A percentile compares a stretch with the other conserved stretches of the same genome.
Evolutionary conservation across 169 alveolate genomes (phyloP).

Genomic region (Eimeria falciformis): DNA sequence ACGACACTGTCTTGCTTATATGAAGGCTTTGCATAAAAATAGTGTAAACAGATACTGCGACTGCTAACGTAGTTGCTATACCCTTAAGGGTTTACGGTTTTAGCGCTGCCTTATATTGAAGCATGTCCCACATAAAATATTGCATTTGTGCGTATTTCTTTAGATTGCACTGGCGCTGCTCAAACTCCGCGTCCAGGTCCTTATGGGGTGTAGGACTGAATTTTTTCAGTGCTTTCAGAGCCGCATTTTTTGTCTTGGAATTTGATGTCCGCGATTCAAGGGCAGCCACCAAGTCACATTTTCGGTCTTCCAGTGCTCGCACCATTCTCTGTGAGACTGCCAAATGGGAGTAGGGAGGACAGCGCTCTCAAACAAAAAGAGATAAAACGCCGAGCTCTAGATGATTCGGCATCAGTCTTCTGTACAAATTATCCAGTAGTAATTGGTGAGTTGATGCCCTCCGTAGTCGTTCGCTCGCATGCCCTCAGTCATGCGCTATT

Average conservation of each 20-base stretch:
- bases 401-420: too few relatives aligned
- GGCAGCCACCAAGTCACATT: conserved; percentile 47
- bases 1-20: not conserved
- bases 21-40: too few relatives aligned
- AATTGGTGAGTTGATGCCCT: too few relatives aligned
- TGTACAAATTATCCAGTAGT: too few relatives aligned
- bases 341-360: too few relatives aligned
- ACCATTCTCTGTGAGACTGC: too few relatives aligned
- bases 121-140: conserved; percentile 28
- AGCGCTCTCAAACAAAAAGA: too few relatives aligned
- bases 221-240: conserved; percentile 53
- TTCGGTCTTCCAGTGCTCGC: conserved; percentile 16
- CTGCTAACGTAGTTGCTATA: not conserved
- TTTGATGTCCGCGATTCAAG: conserved; percentile 32
- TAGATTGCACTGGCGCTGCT: conserved; percentile 23
- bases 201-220: conserved; percentile 39
- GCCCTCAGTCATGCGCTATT: too few relatives aligned
- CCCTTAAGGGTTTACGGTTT: not conserved
- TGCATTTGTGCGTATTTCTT: conserved; percentile 57
- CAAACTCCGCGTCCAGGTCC: conserved; percentile 65
- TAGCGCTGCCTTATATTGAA: not conserved
- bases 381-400: too few relatives aligned
- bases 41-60: too few relatives aligned
- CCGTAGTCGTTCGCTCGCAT: too few relatives aligned
- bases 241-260: conserved; percentile 31